These are phyloP conservation scores for Teratosphaeria pseudoeucalypti DNA, from an alignment of 2,329 filamentous ascomycete species.

Conservation along the genomic window DNA sequence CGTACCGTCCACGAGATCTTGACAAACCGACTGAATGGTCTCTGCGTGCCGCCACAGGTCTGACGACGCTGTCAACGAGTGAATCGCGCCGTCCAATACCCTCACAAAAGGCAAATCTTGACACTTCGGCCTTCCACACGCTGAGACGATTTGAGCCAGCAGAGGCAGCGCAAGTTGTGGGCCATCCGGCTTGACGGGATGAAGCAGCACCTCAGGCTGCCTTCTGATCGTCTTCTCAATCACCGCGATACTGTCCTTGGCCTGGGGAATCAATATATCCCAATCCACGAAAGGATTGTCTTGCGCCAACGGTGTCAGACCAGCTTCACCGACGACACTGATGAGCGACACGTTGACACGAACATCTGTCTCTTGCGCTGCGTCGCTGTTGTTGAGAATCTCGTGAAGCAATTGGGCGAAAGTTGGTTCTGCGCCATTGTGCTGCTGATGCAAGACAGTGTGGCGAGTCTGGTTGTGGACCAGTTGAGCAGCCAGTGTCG, in stretches of 20 bases:
- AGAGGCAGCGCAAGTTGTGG: slow-evolving; percentile 46
- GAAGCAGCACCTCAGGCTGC: slow-evolving; percentile 56
- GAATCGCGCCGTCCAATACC: slow-evolving; percentile 29
- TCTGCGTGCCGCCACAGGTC: slow-evolving; percentile 27
- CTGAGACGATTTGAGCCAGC: slow-evolving; percentile 40
- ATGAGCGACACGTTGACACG: slow-evolving; percentile 77
- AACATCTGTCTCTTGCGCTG: slow-evolving; percentile 51
- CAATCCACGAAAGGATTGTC: slow-evolving; percentile 58
- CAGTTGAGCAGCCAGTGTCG: slow-evolving; percentile 78
- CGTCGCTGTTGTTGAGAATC: slow-evolving; percentile 38
- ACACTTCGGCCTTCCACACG: slow-evolving; percentile 35
- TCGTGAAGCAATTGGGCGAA: slow-evolving; percentile 65
- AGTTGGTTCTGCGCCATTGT: slow-evolving; percentile 40
- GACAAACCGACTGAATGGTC: slow-evolving; percentile 27
- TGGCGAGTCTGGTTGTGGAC: slow-evolving; percentile 55
- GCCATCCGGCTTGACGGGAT: slow-evolving; percentile 23
- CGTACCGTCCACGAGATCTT: slow-evolving; percentile 32
- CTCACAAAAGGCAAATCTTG: slow-evolving; percentile 30
- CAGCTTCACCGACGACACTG: slow-evolving; percentile 70
- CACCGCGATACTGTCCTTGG: slow-evolving; percentile 65
- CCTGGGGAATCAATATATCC: slow-evolving; percentile 48
- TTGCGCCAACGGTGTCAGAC: slow-evolving; percentile 57
- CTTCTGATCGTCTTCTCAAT: slow-evolving; percentile 65
- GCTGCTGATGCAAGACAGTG: slow-evolving; percentile 45
- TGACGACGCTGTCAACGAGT: slow-evolving; percentile 25